Base-by-base conservation (phyloP, 2,329 filamentous ascomycete genomes). In the Ophiostoma fasciatum region DNA sequence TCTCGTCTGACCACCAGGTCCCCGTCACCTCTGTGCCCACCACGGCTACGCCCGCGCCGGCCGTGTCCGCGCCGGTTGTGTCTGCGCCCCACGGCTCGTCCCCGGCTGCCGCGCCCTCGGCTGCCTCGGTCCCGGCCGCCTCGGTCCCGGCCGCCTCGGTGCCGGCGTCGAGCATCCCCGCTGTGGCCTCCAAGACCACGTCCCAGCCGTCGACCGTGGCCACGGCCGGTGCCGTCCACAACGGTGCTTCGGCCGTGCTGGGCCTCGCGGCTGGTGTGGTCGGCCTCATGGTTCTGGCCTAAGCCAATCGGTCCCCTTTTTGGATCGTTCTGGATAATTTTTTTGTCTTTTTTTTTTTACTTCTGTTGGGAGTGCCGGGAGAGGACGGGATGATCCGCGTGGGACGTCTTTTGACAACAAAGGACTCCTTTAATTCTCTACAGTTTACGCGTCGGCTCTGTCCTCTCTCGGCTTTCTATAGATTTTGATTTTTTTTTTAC, bases 181-280 rank as follows among this genome's bases (percentile, higher is more conserved):
- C 44, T 13, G 22, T 8, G 4, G 49, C 19, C 5, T 18, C 41
- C 9, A 22, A 17, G 27, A 15, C 42, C 20, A 28, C 42, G 12
- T 33, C 42, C 22, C 30, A 39, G n/a, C 26, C 50, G 6, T 44
- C 50, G 3, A 44, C 46, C 2, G 42, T 53, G n/a, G 49, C 52
- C 7, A 49, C 47, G 37, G 51, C 45, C 36, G 49, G 47, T 40
- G 52, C 53, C 22, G 45, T 50, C 42, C 45, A 49, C 22, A 53
- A 56, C 42, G 49, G 49, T 21, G 53, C 51, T 7, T 40, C 45
- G 28, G 53, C 56, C 6, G 54, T 46, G 3, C 44, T 52, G 18
- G 61, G 57, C 31, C 44, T 59, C 7, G 38, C 61, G 33, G 60
- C 54, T 18, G 60, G 58, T 33, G 18, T 62, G 15, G 30, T 56